Evolutionary conservation across 495 filamentous ascomycete species (phyloP).

Genomic region (Pyrenopolyporus hunteri): DNA sequence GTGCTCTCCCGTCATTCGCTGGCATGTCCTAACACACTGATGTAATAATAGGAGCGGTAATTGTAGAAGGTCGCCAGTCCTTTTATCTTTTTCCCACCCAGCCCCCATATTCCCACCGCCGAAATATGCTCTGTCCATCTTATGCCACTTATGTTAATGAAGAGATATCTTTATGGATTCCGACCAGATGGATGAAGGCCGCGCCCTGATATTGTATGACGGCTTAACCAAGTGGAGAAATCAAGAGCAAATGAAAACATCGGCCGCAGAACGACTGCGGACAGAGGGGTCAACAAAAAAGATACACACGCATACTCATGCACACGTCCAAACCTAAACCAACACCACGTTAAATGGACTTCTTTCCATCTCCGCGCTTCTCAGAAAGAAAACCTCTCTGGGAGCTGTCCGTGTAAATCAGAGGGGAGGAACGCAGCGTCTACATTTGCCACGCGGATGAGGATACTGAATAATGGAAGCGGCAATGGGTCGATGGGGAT

Average conservation of each 20-base stretch:
- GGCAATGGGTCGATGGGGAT: slow-evolving; percentile 29
- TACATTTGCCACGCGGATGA: slow-evolving; percentile 34
- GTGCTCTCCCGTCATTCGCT: slow-evolving; percentile 9
- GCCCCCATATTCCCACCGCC: slow-evolving; percentile 20
- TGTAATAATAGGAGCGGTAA: background rate
- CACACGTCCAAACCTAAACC: slow-evolving; percentile 8
- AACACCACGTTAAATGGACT: slow-evolving; percentile 8
- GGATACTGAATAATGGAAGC: slow-evolving; percentile 15
- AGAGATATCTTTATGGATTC: slow-evolving; percentile 14
- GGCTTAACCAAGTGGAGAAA: slow-evolving; percentile 1
- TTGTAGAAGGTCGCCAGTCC: slow-evolving; percentile 13
- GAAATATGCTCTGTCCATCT: slow-evolving; percentile 25
- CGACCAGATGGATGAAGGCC: slow-evolving; percentile 15
- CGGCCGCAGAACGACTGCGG: background rate
- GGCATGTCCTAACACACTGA: slow-evolving; percentile 22
- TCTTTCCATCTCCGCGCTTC: slow-evolving; percentile 8
- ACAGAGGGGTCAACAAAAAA: slow-evolving; percentile 7
- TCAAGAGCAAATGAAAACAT: slow-evolving; percentile 13
- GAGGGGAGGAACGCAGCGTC: slow-evolving; percentile 12
- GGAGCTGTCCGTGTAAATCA: slow-evolving; percentile 7
- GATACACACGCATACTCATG: slow-evolving; percentile 15
- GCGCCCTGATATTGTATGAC: slow-evolving; percentile 5
- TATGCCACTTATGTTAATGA: slow-evolving; percentile 12
- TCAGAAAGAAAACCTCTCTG: slow-evolving; percentile 25
- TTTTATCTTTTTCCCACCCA: slow-evolving; percentile 28